Percentiles rank a stretch among this genome's conserved stretches.
Conservation (phyloP, 2,329 filamentous ascomycete species). For the Alternaria angustiovoidea region DNA sequence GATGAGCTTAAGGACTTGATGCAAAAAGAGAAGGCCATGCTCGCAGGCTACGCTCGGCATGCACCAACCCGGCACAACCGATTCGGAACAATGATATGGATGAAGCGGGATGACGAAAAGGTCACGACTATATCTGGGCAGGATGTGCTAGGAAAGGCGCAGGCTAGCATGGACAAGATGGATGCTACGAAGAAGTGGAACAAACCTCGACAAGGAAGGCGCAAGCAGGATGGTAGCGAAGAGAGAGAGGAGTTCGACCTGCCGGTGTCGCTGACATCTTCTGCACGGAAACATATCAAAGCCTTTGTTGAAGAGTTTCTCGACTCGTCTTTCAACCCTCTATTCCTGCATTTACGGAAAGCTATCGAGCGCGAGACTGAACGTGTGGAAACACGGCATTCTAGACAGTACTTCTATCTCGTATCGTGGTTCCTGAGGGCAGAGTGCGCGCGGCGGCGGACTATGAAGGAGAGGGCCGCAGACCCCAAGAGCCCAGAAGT, state of each 20-base stretch:
- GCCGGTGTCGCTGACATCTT: conserved; percentile 71
- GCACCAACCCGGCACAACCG: conserved; percentile 89
- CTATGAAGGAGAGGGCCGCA: conserved; percentile 61
- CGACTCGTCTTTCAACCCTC: conserved; percentile 92
- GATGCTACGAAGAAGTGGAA: conserved; percentile 91
- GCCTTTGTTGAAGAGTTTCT: conserved; percentile 91
- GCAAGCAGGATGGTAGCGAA: conserved; percentile 51
- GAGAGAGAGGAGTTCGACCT: conserved; percentile 73
- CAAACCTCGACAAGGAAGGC: conserved; percentile 69
- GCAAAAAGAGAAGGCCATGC: conserved; percentile 83
- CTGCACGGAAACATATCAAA: conserved; percentile 79
- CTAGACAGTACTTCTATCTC: conserved; percentile 89
- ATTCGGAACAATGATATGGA: conserved; percentile 97
- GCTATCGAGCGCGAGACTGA: conserved; percentile 90
- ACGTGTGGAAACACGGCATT: conserved; percentile 78
- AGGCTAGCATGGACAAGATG: conserved; percentile 83
- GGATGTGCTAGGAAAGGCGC: conserved; percentile 77
- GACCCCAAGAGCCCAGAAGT: conserved; percentile 52
- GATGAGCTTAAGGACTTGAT: conserved; percentile 78
- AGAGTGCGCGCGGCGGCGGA: conserved; percentile 74
- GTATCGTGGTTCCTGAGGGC: conserved; percentile 92
- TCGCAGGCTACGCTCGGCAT: conserved; percentile 76
- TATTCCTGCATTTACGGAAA: conserved; percentile 82
- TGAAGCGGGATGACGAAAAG: conserved; percentile 85
- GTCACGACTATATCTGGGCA: conserved; percentile 89